A percentile compares a stretch with the other conserved stretches of the same genome.
phyloP scores from a whole-genome alignment of 352 stramenopile species.

The Pythium vanterpoolii region DNA sequence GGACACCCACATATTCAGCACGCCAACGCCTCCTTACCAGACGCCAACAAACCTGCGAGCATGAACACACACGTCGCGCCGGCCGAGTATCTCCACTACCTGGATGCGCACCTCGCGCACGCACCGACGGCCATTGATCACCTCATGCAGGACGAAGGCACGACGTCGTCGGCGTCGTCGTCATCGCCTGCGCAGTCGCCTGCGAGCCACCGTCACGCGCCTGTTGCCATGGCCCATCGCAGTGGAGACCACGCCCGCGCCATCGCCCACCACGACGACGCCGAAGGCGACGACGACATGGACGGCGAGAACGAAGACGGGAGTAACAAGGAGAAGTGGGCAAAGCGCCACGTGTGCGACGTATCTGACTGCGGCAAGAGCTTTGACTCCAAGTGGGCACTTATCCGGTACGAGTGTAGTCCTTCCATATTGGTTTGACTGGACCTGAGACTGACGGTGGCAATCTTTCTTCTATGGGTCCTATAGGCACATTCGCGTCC shows the following conservation, averaged over 20 bases:
- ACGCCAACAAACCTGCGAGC: neutral
- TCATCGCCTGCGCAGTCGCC: slow-evolving; percentile 21
- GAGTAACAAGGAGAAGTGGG: slow-evolving; percentile 44
- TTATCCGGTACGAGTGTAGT: slow-evolving; percentile 48
- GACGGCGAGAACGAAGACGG: slow-evolving; percentile 16
- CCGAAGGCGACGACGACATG: slow-evolving; percentile 7
- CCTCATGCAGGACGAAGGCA: slow-evolving; percentile 23
- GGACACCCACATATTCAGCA: neutral
- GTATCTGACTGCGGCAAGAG: slow-evolving; percentile 70
- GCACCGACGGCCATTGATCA: slow-evolving; percentile 9
- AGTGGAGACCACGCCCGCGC: neutral
- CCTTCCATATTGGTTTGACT: neutral
- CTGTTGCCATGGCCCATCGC: neutral
- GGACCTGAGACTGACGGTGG: slow-evolving; percentile 4
- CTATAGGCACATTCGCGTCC: slow-evolving; percentile 78
- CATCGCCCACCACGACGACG: neutral
- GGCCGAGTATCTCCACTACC: slow-evolving; percentile 24
- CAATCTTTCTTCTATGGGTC: neutral
- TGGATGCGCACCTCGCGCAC: slow-evolving; percentile 15
- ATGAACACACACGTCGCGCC: slow-evolving; percentile 21
- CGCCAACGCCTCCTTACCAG: neutral
- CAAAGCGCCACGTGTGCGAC: slow-evolving; percentile 73
- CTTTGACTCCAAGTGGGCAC: slow-evolving; percentile 84
- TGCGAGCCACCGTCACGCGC: neutral
- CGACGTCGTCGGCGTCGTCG: slow-evolving; percentile 24